These are phyloP conservation scores for Sugiyamaella japonica DNA, from an alignment of 1,139 yeast genomes.

Conservation along the genomic window DNA sequence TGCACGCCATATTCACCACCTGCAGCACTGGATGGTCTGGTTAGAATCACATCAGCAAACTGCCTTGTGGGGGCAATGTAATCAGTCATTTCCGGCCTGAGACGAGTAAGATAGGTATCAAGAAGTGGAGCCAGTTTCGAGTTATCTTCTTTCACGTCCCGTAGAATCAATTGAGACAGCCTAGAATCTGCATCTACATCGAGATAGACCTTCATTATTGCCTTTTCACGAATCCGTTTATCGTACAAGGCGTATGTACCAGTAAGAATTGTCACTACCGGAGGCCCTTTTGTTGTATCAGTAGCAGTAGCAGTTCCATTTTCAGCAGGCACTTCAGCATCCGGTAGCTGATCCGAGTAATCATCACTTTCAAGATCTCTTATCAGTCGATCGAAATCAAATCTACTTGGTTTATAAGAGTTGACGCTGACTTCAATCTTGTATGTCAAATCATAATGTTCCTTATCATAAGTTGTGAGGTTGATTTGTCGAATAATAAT, in stretches of 20 bases:
- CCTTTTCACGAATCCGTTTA: conserved; percentile 53
- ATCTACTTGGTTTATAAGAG: conserved; percentile 37
- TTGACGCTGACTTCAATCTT: neutral
- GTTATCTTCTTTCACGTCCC: conserved; percentile 34
- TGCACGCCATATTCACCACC: conserved; percentile 54
- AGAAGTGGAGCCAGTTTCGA: conserved; percentile 52
- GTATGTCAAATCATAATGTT: neutral
- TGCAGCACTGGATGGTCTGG: conserved; percentile 51
- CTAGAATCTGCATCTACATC: conserved; percentile 87
- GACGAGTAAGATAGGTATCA: conserved; percentile 58
- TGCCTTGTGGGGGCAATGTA: conserved; percentile 76
- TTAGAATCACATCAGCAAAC: conserved; percentile 78
- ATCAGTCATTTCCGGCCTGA: conserved; percentile 76
- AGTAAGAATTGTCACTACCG: conserved; percentile 52
- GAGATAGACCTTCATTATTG: conserved; percentile 71
- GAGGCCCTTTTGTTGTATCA: conserved; percentile 35
- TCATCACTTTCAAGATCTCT: conserved; percentile 6
- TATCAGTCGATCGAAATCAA: conserved; percentile 41
- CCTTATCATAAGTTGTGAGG: conserved; percentile 12
- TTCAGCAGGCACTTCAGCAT: conserved; percentile 20
- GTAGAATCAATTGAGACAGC: conserved; percentile 64
- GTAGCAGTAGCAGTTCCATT: conserved; percentile 15
- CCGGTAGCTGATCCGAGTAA: conserved; percentile 28
- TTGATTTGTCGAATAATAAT: conserved; percentile 12
- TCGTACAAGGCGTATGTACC: conserved; percentile 83